These are phyloP conservation scores for Cucurbita ficifolia DNA, from an alignment of 306 rosid species.

Conservation along the genomic window DNA sequence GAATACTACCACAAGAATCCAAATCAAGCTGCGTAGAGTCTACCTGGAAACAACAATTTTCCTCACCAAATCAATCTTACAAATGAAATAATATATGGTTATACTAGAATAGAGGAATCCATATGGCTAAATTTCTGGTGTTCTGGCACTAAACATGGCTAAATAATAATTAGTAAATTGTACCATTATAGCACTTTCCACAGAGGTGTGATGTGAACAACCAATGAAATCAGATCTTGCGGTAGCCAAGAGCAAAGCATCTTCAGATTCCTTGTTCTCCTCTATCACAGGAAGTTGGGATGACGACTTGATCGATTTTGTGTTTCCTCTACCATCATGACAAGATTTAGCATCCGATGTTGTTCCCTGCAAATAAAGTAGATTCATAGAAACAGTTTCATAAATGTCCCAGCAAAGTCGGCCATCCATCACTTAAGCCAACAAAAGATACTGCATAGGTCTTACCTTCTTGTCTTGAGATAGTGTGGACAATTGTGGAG, in stretches of 20 bases:
- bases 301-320: not conserved
- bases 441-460: slow-evolving; percentile 9
- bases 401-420: slow-evolving; percentile 9
- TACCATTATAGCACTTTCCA: slow-evolving; percentile 17
- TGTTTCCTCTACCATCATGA: slow-evolving; percentile 7
- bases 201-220: slow-evolving; percentile 18
- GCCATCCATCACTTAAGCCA: not conserved
- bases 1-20: slow-evolving; percentile 30
- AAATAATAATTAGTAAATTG: not conserved
- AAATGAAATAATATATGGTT: slow-evolving; percentile 5
- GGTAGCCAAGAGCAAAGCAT: slow-evolving; percentile 10
- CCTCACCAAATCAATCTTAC: not conserved
- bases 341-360: slow-evolving; percentile 4
- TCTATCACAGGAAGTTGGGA: slow-evolving; percentile 7
- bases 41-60: slow-evolving; percentile 19
- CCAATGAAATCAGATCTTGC: slow-evolving; percentile 9
- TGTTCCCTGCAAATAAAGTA: slow-evolving; percentile 9
- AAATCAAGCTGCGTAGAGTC: slow-evolving; percentile 19
- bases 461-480: slow-evolving; percentile 21
- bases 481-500: slow-evolving; percentile 7
- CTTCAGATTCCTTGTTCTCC: slow-evolving; percentile 17
- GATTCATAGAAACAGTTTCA: slow-evolving; percentile 13
- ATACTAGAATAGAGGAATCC: not conserved
- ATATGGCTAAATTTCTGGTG: not conserved
- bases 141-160: not conserved